Evolutionary conservation across 495 filamentous ascomycete genomes (phyloP).

Genomic region (Penicillium waksmanii): DNA sequence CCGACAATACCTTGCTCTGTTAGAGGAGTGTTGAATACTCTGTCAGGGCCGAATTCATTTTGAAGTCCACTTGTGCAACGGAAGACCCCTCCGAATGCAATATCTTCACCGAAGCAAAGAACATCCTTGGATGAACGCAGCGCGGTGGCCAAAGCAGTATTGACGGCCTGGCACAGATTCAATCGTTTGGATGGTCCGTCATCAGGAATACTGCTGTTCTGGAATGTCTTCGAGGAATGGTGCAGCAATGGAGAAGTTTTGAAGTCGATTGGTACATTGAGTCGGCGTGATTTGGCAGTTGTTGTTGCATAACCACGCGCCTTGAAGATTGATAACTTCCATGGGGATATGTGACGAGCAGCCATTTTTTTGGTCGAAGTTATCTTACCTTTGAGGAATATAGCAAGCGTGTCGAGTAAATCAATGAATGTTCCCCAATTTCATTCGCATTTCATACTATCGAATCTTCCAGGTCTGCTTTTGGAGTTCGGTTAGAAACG

Average conservation of each 20-base stretch:
- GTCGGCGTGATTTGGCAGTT: conserved; percentile 16
- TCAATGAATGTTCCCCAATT: neutral
- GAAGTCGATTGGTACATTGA: conserved; percentile 91
- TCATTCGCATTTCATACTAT: neutral
- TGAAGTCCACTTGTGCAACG: conserved; percentile 90
- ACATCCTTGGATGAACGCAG: conserved; percentile 84
- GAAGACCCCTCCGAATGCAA: conserved; percentile 96
- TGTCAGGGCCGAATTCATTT: conserved; percentile 79
- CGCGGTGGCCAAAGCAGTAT: conserved; percentile 80
- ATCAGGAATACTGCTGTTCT: conserved; percentile 62
- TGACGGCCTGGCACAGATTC: conserved; percentile 92
- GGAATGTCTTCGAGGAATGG: conserved; percentile 70
- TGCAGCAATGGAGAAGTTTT: conserved; percentile 77
- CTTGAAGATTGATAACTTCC: neutral
- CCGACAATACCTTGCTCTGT: conserved; percentile 94
- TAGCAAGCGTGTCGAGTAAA: neutral
- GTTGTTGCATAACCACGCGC: neutral
- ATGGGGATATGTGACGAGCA: neutral
- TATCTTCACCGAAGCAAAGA: conserved; percentile 93
- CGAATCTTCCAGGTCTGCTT: neutral
- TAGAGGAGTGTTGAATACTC: conserved; percentile 96
- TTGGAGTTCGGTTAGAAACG: conserved; percentile 1
- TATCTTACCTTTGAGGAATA: neutral
- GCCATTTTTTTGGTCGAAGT: neutral
- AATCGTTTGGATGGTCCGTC: conserved; percentile 76